Conservation (phyloP, 148 eudicot genomes). For the Hydrangea macrophylla region DNA sequence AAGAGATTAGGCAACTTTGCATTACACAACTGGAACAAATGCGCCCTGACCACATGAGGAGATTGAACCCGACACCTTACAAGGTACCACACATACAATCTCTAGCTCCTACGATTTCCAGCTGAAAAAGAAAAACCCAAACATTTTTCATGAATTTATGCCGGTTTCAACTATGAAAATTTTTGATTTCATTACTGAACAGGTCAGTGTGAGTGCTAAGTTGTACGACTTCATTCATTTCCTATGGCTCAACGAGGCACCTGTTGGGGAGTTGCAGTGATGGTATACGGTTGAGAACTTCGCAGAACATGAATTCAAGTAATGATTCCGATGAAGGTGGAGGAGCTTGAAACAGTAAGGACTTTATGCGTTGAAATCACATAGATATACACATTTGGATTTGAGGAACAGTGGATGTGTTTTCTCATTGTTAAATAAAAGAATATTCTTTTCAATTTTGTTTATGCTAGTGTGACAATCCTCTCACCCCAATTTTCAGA, state of each 20-base stretch:
- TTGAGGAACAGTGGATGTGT: not conserved
- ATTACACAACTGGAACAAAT: conserved; percentile 77
- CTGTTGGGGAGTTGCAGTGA: conserved; percentile 80
- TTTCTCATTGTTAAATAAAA: not conserved
- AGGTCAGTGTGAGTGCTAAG: conserved; percentile 75
- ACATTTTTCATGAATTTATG: not conserved
- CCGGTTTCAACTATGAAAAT: not conserved
- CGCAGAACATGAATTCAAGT: not conserved
- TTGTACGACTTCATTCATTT: conserved; percentile 69
- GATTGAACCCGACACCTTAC: conserved; percentile 95
- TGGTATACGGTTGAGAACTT: conserved; percentile 8
- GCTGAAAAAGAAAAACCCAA: not conserved
- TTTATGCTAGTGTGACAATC: no score
- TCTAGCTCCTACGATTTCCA: not conserved
- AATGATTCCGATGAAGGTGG: not conserved
- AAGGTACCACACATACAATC: conserved; percentile 47
- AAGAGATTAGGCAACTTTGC: conserved; percentile 62
- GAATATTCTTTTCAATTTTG: not conserved
- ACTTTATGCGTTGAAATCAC: not conserved
- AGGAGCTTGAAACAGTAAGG: not conserved
- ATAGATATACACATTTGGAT: not conserved
- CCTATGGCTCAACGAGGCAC: conserved; percentile 81
- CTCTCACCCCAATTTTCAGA: no score
- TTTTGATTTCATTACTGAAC: conserved; percentile 13
- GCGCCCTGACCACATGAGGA: conserved; percentile 96